Conservation (phyloP, 805 yeast species). For the Saccharomycopsis sp. region DNA sequence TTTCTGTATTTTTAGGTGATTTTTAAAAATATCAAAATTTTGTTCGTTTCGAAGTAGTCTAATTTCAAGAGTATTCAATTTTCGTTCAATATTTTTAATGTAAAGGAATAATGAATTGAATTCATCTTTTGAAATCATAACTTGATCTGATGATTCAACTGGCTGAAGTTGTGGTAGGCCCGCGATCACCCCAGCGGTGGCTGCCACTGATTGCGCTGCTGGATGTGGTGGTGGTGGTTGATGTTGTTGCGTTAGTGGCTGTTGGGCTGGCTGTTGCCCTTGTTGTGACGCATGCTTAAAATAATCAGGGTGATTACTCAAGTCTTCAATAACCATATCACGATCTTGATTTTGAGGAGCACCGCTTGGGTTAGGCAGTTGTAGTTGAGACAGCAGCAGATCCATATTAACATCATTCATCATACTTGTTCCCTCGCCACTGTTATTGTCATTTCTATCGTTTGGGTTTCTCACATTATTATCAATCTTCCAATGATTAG, state of each 20-base stretch:
- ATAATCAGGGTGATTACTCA: background rate
- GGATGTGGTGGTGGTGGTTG: background rate
- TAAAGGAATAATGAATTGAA: slow-evolving; percentile 7
- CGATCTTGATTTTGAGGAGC: background rate
- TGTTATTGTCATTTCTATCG: background rate
- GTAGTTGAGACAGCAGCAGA: no score
- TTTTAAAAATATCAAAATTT: slow-evolving; percentile 1
- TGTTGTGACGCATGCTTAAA: background rate
- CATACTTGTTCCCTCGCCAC: background rate
- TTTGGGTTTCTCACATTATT: background rate
- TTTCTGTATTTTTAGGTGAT: background rate
- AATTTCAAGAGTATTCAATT: slow-evolving; percentile 5
- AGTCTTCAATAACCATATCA: no score
- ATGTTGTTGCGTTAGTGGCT: background rate
- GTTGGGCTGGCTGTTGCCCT: background rate
- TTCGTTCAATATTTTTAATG: slow-evolving; percentile 5
- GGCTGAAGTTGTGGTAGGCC: background rate
- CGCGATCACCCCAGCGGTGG: background rate
- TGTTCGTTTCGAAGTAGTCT: slow-evolving; percentile 1
- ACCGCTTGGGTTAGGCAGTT: background rate
- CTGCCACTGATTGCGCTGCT: background rate
- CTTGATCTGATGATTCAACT: background rate
- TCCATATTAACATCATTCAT: no score
- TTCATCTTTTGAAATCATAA: slow-evolving; percentile 1
- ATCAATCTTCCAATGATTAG: background rate